Conservation (phyloP, 148 eudicot genomes). For the Nepenthes mirabilis region DNA sequence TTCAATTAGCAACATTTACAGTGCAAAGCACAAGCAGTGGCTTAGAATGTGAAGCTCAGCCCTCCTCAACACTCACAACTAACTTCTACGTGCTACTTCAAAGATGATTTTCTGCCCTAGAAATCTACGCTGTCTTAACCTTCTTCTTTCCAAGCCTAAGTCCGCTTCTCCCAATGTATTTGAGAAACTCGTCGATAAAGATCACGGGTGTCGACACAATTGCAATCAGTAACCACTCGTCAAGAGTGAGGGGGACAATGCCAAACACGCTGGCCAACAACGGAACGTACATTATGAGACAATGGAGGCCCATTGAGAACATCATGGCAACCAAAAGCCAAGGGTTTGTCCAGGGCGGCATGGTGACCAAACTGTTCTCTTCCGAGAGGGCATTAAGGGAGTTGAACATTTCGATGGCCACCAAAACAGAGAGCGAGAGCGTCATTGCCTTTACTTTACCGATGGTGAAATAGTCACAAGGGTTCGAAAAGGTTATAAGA, state of each 20-base stretch:
- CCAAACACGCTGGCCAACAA: slow-evolving; percentile 68
- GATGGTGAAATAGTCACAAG: slow-evolving; percentile 67
- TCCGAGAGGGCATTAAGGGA: slow-evolving; percentile 84
- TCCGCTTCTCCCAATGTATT: slow-evolving; percentile 40
- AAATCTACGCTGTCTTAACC: slow-evolving; percentile 31
- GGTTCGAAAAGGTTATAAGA: slow-evolving; percentile 40
- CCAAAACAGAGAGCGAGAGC: slow-evolving; percentile 77
- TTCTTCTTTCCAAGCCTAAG: slow-evolving; percentile 20
- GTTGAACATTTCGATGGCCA: slow-evolving; percentile 88
- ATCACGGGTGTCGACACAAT: slow-evolving; percentile 67
- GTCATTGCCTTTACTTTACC: slow-evolving; percentile 92
- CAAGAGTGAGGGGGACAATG: slow-evolving; percentile 49
- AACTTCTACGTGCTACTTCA: no score
- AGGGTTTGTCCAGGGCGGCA: slow-evolving; percentile 91
- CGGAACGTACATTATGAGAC: slow-evolving; percentile 67
- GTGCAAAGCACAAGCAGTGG: no score
- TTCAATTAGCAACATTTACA: no score
- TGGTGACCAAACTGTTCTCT: slow-evolving; percentile 58
- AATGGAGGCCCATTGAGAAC: slow-evolving; percentile 63
- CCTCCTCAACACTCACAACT: no score
- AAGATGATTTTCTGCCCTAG: background rate
- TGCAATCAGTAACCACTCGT: slow-evolving; percentile 65
- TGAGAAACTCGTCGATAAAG: slow-evolving; percentile 60
- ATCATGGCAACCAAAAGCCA: slow-evolving; percentile 77
- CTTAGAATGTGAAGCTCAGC: no score